A percentile compares a stretch with the other conserved stretches of the same genome.
These are phyloP conservation scores for Aspergillus proliferans DNA, from an alignment of 2,329 filamentous ascomycete species.

Conservation along the genomic window DNA sequence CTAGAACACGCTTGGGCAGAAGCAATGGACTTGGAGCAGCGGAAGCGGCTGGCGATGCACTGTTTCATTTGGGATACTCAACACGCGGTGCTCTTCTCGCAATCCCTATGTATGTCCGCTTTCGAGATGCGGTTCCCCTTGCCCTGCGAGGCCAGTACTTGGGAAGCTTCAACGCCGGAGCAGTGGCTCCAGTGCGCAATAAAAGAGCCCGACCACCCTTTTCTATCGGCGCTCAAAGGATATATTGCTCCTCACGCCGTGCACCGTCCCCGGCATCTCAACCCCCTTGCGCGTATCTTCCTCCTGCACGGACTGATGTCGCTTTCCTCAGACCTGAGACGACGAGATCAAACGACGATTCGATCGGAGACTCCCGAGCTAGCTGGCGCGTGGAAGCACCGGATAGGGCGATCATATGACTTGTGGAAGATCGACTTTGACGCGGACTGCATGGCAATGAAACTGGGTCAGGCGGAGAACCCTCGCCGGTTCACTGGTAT, in stretches of 20 bases:
- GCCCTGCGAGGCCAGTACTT: constrained; percentile 50
- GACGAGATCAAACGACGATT: constrained; percentile 56
- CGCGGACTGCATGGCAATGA: constrained; percentile 41
- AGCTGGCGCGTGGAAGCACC: constrained; percentile 46
- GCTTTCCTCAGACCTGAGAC: constrained; percentile 56
- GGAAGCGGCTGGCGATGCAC: constrained; percentile 54
- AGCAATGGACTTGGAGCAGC: constrained; percentile 53
- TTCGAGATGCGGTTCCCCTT: constrained; percentile 55
- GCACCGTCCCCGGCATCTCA: constrained; percentile 37
- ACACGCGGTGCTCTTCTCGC: constrained; percentile 59
- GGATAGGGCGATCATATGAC: constrained; percentile 50
- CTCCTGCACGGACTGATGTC: constrained; percentile 59
- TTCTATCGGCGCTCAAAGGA: constrained; percentile 50
- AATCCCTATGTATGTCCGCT: constrained; percentile 60
- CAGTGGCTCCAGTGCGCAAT: constrained; percentile 44
- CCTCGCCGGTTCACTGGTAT: constrained; percentile 42
- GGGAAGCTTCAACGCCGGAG: constrained; percentile 52
- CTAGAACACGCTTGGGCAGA: constrained; percentile 46
- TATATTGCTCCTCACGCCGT: constrained; percentile 46
- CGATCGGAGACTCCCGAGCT: constrained; percentile 37
- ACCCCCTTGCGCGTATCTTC: constrained; percentile 48
- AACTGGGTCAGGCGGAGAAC: constrained; percentile 25
- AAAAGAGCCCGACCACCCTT: constrained; percentile 35
- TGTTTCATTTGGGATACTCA: constrained; percentile 64
- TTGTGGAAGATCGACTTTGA: constrained; percentile 56